These are phyloP conservation scores for Kodamaea laetipori DNA, from an alignment of 805 yeast genomes.

Conservation along the genomic window DNA sequence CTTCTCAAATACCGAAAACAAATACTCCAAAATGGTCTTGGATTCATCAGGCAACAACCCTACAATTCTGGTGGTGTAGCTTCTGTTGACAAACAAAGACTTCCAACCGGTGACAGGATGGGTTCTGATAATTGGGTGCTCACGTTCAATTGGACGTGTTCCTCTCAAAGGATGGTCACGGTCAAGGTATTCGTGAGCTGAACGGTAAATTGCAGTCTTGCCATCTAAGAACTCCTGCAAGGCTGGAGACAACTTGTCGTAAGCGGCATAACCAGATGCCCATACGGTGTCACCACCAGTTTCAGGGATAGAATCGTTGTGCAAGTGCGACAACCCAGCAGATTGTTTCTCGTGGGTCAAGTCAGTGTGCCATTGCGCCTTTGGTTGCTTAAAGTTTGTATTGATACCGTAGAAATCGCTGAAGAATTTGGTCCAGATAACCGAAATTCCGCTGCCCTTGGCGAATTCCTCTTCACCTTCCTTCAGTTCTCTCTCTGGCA, in stretches of 20 bases:
- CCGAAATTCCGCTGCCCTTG: slow-evolving; percentile 13
- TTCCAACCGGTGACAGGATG: slow-evolving; percentile 70
- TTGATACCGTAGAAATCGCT: slow-evolving; percentile 9
- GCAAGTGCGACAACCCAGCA: slow-evolving; percentile 56
- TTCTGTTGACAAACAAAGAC: slow-evolving; percentile 54
- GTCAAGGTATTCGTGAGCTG: slow-evolving; percentile 46
- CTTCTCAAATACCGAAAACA: slow-evolving; percentile 49
- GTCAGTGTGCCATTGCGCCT: slow-evolving; percentile 51
- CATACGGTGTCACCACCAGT: slow-evolving; percentile 59
- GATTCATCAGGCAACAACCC: slow-evolving; percentile 56
- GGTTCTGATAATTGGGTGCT: slow-evolving; percentile 63
- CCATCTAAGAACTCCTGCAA: slow-evolving; percentile 50
- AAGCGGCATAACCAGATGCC: slow-evolving; percentile 55
- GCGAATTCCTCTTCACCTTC: slow-evolving; percentile 9
- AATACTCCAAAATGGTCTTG: slow-evolving; percentile 47
- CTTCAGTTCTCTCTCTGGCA: slow-evolving; percentile 9
- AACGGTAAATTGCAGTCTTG: slow-evolving; percentile 41
- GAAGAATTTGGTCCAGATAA: slow-evolving; percentile 14
- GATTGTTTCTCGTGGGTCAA: slow-evolving; percentile 59
- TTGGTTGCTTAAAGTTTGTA: slow-evolving; percentile 2
- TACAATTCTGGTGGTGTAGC: slow-evolving; percentile 51
- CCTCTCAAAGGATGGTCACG: slow-evolving; percentile 49
- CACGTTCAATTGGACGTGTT: slow-evolving; percentile 52
- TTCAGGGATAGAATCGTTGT: slow-evolving; percentile 50
- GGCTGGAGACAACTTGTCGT: slow-evolving; percentile 52